Evolutionary conservation across 1,284 basidiomycete genomes (phyloP), one percentile per base, ranked within the genome.

Genomic region (Sporisorium exsertum): DNA sequence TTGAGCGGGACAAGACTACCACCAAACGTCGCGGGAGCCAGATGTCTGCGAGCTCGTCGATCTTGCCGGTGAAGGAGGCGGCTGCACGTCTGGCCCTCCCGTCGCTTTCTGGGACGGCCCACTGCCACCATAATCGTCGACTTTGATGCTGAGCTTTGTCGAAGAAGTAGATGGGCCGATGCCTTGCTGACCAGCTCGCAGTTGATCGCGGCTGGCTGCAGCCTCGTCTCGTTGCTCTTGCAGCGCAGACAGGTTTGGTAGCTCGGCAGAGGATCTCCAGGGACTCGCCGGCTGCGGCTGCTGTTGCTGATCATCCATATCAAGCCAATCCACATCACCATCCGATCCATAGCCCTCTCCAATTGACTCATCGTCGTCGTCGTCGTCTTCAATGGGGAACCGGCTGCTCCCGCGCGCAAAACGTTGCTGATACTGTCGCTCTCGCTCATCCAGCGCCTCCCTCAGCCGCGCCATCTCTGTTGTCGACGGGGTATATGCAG

Each of bases 361-460:
- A 1, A 62, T 51, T 42, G 56, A 65, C 9, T 65, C 72, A 3
- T 49, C 47, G 15, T 64, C 75, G 3, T 49, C 47, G 12, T 64
- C 76, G 3, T 69, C 69, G 13, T 63, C 61, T 45, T 71, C 63
- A 13, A 71, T 75, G 16, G 67, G 35, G 27, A 75, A 71, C n/a
- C 67, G 56, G 7, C 32, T 33, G 6, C 27, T 37, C 5, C 58
- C 29, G 3, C 58, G 49, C 35, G 49, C 66, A 26, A 77, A 67
- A 5, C 66, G 64, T 24, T 62, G 40, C 35, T 58, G 57, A 22
- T 72, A 77, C 54, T 70, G 66, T 20, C 75, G 45, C 50, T 77
- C 75, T 8, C 75, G 46, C 50, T 73, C 75, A 24, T 64, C 55
- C 27, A 77, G 58, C 20, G 75, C 75, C 32, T 77, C 66, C 16